Conservation (phyloP, 2,329 filamentous ascomycete species). For the Fusarium buxicola region DNA sequence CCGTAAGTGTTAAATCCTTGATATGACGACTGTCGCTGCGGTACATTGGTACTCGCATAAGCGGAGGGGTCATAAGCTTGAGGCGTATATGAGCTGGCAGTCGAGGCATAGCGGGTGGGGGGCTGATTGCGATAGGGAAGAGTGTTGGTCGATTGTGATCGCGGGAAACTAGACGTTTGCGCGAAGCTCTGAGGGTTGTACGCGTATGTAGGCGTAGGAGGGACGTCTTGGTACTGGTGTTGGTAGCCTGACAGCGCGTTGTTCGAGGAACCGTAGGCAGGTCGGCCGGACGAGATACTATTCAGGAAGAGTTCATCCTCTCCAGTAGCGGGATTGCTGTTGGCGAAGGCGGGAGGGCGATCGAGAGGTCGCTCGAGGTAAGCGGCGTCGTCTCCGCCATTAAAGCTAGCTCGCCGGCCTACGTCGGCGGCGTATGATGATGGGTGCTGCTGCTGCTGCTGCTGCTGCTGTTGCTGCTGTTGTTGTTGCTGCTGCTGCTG, state of each 20-base stretch:
- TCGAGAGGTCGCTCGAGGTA: conserved; percentile 58
- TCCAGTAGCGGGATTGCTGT: conserved; percentile 28
- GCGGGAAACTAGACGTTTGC: conserved; percentile 48
- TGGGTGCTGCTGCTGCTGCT: conserved; percentile 51
- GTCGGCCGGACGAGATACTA: conserved; percentile 53
- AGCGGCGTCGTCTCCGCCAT: conserved; percentile 77
- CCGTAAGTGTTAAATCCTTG: conserved; percentile 60
- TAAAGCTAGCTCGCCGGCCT: conserved; percentile 75
- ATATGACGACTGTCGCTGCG: conserved; percentile 65
- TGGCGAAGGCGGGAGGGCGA: conserved; percentile 38
- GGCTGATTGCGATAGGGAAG: conserved; percentile 61
- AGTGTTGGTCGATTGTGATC: conserved; percentile 64
- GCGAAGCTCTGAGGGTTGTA: conserved; percentile 80
- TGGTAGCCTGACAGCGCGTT: conserved; percentile 64
- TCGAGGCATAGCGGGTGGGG: conserved; percentile 55
- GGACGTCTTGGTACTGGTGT: conserved; percentile 61
- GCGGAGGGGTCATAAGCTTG: conserved; percentile 70
- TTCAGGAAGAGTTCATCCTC: conserved; percentile 75
- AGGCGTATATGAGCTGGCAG: conserved; percentile 60
- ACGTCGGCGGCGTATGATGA: conserved; percentile 49
- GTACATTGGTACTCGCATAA: conserved; percentile 61
- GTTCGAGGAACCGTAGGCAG: conserved; percentile 58
- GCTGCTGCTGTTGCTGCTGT: conserved; percentile 35
- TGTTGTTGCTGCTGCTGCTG: conserved; percentile 47
- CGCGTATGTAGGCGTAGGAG: conserved; percentile 60